Base-by-base conservation (phyloP, 2,329 filamentous ascomycete genomes). In the Colletotrichum melonis region DNA sequence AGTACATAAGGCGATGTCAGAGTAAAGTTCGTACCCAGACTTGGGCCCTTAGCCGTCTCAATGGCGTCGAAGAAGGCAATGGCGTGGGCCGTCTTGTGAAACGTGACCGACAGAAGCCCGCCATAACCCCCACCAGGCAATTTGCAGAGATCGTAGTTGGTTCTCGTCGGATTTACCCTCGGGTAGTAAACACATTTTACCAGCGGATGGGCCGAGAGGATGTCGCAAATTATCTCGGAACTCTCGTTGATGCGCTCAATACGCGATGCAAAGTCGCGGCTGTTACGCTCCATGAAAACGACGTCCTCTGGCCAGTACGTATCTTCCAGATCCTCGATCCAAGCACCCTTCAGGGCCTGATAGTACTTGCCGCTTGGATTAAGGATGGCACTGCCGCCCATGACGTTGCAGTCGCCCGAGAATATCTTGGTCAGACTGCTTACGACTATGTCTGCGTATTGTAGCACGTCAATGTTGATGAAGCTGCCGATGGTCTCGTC, bases 401-500 rank as follows among this genome's bases (percentile, higher is more conserved):
- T 98, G 76, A 99, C 97, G 82, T 99, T 98, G 82, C 94, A 97
- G 83, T 98, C 97, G 63, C 97, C 97, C 69, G 95, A 97, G 84
- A 99, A 99, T 67, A 98, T 93, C 82, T 99, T 99, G 62, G 97
- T 98, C 72, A 99, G 87, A 80, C 94, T 97, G 86, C 94, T 98
- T 69, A 98, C 96, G 5, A 98, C 94, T 19, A 98, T 88, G 82
- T 99, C 97, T 73, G 95, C 94, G 79, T 92, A 93, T 3, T 93
- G 94, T 5, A 99, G 88, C 4, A 99, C 94, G 80, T 98, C 95
- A 78, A 98, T 92, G 81, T 99, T 99, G 80, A 97, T 92, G 81
- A 98, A 98, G 69, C 97, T 99, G 77, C 96, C 96, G 73, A 99
- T 94, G 0, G 97, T 98, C 83, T 99, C 97, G 82, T 99, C 97